These are phyloP conservation scores for Kalanchoe fedtschenkoi DNA, from an alignment of 164 flowering plant genomes.

Conservation along the genomic window DNA sequence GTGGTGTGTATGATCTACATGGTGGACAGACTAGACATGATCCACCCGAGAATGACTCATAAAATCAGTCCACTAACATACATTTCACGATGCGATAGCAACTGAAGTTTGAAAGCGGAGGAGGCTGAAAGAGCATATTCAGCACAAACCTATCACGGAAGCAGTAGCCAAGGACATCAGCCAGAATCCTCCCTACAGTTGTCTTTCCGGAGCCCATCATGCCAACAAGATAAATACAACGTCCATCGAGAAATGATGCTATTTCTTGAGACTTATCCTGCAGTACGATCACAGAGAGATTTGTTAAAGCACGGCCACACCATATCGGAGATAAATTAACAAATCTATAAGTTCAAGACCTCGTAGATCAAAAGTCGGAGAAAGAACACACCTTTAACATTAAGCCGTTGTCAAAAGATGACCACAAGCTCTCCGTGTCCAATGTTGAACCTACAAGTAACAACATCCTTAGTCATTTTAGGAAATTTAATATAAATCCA, in stretches of 20 bases:
- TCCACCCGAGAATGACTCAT: no score
- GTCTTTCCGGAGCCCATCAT: conserved; percentile 99
- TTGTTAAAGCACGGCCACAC: neutral
- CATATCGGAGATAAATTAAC: neutral
- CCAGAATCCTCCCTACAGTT: conserved; percentile 75
- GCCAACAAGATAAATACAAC: conserved; percentile 93
- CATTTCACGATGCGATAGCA: no score
- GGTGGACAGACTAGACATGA: no score
- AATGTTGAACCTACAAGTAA: conserved; percentile 33
- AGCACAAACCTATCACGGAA: conserved; percentile 73
- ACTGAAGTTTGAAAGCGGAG: neutral
- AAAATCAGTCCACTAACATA: no score
- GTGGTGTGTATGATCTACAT: no score
- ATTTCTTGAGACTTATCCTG: conserved; percentile 73
- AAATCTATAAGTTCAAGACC: neutral
- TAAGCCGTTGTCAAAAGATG: conserved; percentile 37
- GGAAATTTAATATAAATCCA: neutral
- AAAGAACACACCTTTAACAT: conserved; percentile 44
- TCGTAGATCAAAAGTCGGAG: neutral
- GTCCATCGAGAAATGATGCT: conserved; percentile 54
- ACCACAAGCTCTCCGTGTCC: conserved; percentile 30
- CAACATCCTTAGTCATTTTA: neutral
- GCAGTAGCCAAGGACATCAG: conserved; percentile 69
- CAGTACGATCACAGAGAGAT: conserved; percentile 23
- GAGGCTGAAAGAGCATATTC: neutral